Percentiles rank a stretch among this genome's conserved stretches.
Evolutionary conservation across 768 basidiomycete genomes (phyloP).

Genomic region (Tricholoma sp.): DNA sequence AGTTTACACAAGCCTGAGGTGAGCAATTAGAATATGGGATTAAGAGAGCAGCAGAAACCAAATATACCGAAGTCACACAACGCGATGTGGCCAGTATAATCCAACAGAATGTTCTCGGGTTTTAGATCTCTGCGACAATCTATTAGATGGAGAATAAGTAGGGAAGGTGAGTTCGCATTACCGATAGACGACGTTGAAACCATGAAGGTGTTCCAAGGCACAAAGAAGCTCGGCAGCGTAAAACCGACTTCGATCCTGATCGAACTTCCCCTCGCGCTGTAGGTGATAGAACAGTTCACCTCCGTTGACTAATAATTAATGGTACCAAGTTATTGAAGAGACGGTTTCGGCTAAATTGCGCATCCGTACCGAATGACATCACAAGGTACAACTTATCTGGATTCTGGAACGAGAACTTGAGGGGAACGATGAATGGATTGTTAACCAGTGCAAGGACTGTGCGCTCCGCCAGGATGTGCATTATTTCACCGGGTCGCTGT

Average conservation of each 20-base stretch:
- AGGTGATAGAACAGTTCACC: slow-evolving; percentile 98
- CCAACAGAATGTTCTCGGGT: slow-evolving; percentile 95
- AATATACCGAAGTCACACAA: slow-evolving; percentile 87
- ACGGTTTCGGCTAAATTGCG: slow-evolving; percentile 1
- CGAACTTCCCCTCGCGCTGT: slow-evolving; percentile 95
- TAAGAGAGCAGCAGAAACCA: not conserved
- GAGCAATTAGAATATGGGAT: slow-evolving; percentile 1
- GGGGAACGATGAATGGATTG: slow-evolving; percentile 97
- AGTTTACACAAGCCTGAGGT: slow-evolving; percentile 76
- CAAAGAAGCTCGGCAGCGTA: slow-evolving; percentile 97
- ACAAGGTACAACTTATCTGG: slow-evolving; percentile 96
- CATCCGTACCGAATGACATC: slow-evolving; percentile 81
- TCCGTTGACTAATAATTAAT: slow-evolving; percentile 67
- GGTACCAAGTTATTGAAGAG: slow-evolving; percentile 1
- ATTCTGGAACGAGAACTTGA: slow-evolving; percentile 99
- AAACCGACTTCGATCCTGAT: slow-evolving; percentile 88
- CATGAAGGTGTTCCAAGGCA: slow-evolving; percentile 92
- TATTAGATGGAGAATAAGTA: not conserved
- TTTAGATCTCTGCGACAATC: slow-evolving; percentile 71
- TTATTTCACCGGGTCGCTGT: slow-evolving; percentile 93
- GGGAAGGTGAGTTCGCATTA: slow-evolving; percentile 20
- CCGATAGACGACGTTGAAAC: slow-evolving; percentile 99
- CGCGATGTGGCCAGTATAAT: slow-evolving; percentile 97
- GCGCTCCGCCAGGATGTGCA: slow-evolving; percentile 94
- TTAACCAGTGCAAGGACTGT: slow-evolving; percentile 96